phyloP scores from a whole-genome alignment of 1,284 basidiomycete genomes.

The Sparassis latifolia region DNA sequence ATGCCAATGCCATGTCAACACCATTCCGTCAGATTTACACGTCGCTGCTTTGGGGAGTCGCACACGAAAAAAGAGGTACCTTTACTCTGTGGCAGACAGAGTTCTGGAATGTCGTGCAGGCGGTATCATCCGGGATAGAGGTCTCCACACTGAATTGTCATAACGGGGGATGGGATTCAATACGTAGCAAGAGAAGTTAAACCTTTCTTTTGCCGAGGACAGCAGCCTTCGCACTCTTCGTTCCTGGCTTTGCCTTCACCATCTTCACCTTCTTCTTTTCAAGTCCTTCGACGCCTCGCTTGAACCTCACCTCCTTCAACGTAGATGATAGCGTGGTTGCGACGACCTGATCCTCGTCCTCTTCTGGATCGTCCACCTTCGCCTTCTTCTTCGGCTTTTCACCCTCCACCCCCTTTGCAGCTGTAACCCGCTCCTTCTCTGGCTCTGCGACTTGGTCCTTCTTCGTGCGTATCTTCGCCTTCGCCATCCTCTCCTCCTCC shows the following conservation, averaged over 20 bases:
- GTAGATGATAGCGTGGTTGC: neutral
- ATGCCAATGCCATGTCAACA: too few relatives aligned
- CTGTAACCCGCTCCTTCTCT: neutral
- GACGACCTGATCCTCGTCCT: neutral
- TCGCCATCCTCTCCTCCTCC: conserved; percentile 15
- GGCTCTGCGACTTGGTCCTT: conserved; percentile 5
- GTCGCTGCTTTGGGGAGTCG: too few relatives aligned
- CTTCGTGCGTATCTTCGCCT: conserved; percentile 30
- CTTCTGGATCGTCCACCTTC: conserved; percentile 15
- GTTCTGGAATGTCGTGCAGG: too few relatives aligned
- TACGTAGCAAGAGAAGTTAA: neutral
- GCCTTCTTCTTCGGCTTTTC: conserved; percentile 25
- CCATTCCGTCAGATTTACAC: too few relatives aligned
- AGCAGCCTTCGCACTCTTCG: conserved; percentile 46
- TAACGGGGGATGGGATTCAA: too few relatives aligned
- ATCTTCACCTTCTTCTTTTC: conserved; percentile 61
- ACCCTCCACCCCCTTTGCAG: neutral
- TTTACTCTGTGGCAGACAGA: too few relatives aligned
- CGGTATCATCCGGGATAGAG: too few relatives aligned
- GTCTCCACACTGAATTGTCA: too few relatives aligned
- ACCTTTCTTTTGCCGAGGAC: conserved; percentile 36
- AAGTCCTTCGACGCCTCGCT: conserved; percentile 34
- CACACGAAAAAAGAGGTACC: too few relatives aligned
- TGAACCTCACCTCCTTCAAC: conserved; percentile 38
- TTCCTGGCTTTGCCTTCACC: conserved; percentile 31